Evolutionary conservation across 345 rosid species (phyloP).

Genomic region (Pugionium cornutum): DNA sequence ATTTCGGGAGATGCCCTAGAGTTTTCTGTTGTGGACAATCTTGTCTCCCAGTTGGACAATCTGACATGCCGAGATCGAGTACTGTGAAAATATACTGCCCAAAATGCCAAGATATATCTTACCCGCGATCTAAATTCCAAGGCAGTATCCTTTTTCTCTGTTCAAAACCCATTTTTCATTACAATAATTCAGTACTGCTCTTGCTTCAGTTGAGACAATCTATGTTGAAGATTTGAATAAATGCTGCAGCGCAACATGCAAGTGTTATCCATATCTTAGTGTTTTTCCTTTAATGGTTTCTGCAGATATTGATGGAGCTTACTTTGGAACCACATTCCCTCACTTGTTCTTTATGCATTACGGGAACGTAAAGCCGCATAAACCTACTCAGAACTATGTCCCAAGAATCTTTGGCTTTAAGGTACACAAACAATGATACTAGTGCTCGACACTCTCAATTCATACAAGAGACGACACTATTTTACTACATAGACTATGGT

Average conservation of each 20-base stretch:
- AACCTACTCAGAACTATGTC: constrained; percentile 64
- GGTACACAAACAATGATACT: constrained; percentile 66
- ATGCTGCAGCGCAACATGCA: not conserved
- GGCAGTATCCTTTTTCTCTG: constrained; percentile 66
- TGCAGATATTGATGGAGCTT: constrained; percentile 95
- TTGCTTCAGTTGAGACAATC: not conserved
- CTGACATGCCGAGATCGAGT: constrained; percentile 88
- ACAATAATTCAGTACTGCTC: not conserved
- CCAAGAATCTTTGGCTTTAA: constrained; percentile 93
- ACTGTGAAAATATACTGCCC: constrained; percentile 92
- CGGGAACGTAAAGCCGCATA: constrained; percentile 84
- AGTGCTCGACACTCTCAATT: not conserved
- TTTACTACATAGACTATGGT: too few relatives aligned
- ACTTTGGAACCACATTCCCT: constrained; percentile 93
- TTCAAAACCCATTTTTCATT: not conserved
- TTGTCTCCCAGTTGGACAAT: constrained; percentile 93
- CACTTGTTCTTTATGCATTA: constrained; percentile 89
- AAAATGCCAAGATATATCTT: constrained; percentile 87
- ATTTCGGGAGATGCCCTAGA: constrained; percentile 96
- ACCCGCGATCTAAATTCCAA: constrained; percentile 96
- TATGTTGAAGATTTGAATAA: not conserved
- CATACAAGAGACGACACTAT: too few relatives aligned
- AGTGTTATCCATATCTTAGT: constrained; percentile 26
- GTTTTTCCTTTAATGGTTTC: constrained; percentile 42
- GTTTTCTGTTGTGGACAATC: constrained; percentile 96